Evolutionary conservation across 192 early-diverging fungal species (phyloP), one percentile per base, ranked within the genome.

Genomic region (Coemansia sp.): DNA sequence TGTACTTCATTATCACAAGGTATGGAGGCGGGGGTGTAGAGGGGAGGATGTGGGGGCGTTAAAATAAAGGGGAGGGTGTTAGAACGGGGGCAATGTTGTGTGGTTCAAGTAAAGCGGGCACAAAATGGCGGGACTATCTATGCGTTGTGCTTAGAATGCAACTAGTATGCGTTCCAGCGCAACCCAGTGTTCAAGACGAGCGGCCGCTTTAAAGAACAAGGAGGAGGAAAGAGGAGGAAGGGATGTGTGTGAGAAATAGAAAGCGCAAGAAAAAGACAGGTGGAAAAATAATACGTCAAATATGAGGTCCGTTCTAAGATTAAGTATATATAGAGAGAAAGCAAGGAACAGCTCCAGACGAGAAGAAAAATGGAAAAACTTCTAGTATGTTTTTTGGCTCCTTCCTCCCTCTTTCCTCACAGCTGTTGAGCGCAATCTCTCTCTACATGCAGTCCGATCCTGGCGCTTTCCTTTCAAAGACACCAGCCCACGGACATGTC

Each of bases 1-100:
- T 44, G 25, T 67, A 44, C 62, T 67, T 80, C 77, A 80, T 80
- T 55, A 36, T 34, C 22, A 11, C 45, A 25, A 48, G 6, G 52
- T 2, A 54, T 41, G 17, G 38, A 41, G 38, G 15, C 3, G 25
- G 20, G 45, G 29, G 6, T 7, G 0, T 28, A 31, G 7, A 19
- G 14, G 33, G 14, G 30, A 54, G 33, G 36, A 22, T 19, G 11
- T 14, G 34, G 22, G 40, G 48, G 23, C 9, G 31, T 22, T 23
- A 27, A 42, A 55, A 22, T n/a, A 38, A 15, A 22, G 13, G 40
- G 22, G 48, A 23, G 30, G 33, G 8, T 28, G n/a, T 31, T n/a
- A n/a, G n/a, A 6, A 38, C 17, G 27, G 61, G 37, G 38, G 34
- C 1, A 23, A 19, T n/a, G n/a, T n/a, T n/a, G 15, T 29, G 27